phyloP scores from a whole-genome alignment of 805 yeast species.

The Candida khao-thaluensis region DNA sequence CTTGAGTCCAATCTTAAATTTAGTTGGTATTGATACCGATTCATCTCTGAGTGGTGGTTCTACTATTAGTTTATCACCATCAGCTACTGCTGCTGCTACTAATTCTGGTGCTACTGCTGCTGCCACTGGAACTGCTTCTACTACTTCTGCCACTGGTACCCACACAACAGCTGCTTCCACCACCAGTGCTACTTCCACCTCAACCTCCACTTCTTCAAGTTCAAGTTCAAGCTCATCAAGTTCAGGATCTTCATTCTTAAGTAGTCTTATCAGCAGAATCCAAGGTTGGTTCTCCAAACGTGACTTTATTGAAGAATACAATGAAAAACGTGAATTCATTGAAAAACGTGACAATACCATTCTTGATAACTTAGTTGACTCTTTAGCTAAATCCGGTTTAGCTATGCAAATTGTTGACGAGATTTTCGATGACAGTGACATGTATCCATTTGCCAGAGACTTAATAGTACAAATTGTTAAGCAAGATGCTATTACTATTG shows the following conservation, averaged over 20 bases:
- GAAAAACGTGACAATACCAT: slow-evolving; percentile 17
- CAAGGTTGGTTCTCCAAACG: slow-evolving; percentile 18
- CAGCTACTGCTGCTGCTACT: slow-evolving; percentile 16
- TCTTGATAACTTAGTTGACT: slow-evolving; percentile 24
- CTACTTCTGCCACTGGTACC: slow-evolving; percentile 7
- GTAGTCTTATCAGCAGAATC: slow-evolving; percentile 9
- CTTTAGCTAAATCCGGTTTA: slow-evolving; percentile 29
- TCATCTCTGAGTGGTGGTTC: slow-evolving; percentile 3
- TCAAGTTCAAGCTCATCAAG: slow-evolving; percentile 12
- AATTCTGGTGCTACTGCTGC: slow-evolving; percentile 4
- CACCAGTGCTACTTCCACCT: slow-evolving; percentile 6
- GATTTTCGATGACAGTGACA: slow-evolving; percentile 21
- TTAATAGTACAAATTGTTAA: slow-evolving; percentile 22
- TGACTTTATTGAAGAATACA: slow-evolving; percentile 10
- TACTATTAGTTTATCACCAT: slow-evolving; percentile 12
- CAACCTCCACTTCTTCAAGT: slow-evolving; percentile 7
- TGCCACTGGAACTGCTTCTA: slow-evolving; percentile 10
- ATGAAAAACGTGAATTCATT: slow-evolving; percentile 1
- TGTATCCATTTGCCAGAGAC: slow-evolving; percentile 25
- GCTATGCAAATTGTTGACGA: slow-evolving; percentile 26
- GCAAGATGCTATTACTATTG: slow-evolving; percentile 20
- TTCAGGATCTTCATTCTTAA: slow-evolving; percentile 2
- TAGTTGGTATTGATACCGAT: slow-evolving; percentile 15
- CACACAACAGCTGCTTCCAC: slow-evolving; percentile 8
- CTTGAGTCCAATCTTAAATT: slow-evolving; percentile 17